Evolutionary conservation across 495 filamentous ascomycete genomes (phyloP), one percentile per base, ranked within the genome.

Genomic region (Podospora appendiculata): DNA sequence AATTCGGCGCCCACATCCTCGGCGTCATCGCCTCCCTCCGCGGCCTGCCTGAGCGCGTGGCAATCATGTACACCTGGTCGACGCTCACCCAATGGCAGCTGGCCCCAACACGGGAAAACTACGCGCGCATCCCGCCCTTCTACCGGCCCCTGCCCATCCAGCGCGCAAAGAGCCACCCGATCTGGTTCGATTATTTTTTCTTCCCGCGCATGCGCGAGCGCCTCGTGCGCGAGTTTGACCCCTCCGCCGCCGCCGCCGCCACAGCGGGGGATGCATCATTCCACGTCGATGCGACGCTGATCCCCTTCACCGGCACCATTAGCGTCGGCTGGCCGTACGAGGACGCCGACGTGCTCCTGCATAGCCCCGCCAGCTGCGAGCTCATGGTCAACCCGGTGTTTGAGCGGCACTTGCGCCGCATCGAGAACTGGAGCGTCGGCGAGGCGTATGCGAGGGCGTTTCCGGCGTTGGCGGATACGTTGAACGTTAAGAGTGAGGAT

Each of bases 81-180:
- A 77, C 89, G 8, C 60, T 88, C 47, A 88, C 90, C 84, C 82
- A 88, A 3, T 94, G 88, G 88, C 82, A 85, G 59, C 82, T 94
- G 18, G 74, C 70, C 9, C 88, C 88, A 0, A 88, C 88, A 5
- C 73, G 70, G 43, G 84, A 87, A 55, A 90, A 87, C 67, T 89
- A 85, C 61, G 74, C 82, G 16, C 75, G 87, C 7, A 62, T 93
- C 3, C 88, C 89, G 0, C 67, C 79, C 1, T 90, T 81, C 80
- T 63, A 83, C 13, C 76, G 73, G 0, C 87, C 88, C 9, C 66
- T 78, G 2, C 70, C 78, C 0, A 72, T 73, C 8, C 88, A 91
- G 63, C 67, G 85, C 10, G 70, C 79, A 32, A 73, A 65, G 0
- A 65, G 78, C 1, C 88, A 94, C 67, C 85, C 88, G 0, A 75